A percentile compares a stretch with the other conserved stretches of the same genome.
phyloP scores from a whole-genome alignment of 2,329 filamentous ascomycete species.

The Talaromyces rugulosus region DNA sequence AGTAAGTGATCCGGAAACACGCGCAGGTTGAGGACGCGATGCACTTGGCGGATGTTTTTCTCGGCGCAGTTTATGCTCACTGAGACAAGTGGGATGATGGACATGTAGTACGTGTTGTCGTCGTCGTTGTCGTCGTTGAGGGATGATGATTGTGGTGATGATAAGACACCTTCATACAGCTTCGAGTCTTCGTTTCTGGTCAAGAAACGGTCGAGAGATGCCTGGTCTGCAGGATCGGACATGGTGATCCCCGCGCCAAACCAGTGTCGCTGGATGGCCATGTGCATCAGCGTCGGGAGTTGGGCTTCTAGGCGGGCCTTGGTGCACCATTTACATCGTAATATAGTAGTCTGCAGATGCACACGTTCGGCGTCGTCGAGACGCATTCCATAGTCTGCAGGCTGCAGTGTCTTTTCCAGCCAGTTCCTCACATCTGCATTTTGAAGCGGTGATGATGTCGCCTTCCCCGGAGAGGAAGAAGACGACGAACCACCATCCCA shows the following conservation, averaged over 20 bases:
- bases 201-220: not conserved
- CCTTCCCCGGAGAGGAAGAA: not conserved
- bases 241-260: slow-evolving; percentile 22
- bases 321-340: slow-evolving; percentile 39
- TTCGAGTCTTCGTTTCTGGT: slow-evolving; percentile 12
- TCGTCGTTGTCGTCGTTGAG: not conserved
- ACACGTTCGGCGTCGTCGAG: slow-evolving; percentile 24
- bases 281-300: slow-evolving; percentile 30
- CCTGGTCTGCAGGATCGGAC: slow-evolving; percentile 3
- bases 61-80: slow-evolving; percentile 18
- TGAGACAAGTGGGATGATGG: slow-evolving; percentile 17
- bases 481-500: slow-evolving; percentile 26
- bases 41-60: slow-evolving; percentile 3
- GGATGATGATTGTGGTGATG: not conserved
- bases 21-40: slow-evolving; percentile 19
- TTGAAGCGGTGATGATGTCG: not conserved
- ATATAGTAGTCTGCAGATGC: slow-evolving; percentile 31
- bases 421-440: slow-evolving; percentile 1
- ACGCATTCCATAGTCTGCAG: slow-evolving; percentile 27
- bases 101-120: slow-evolving; percentile 17
- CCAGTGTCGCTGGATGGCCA: slow-evolving; percentile 33
- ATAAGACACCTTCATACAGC: not conserved
- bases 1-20: slow-evolving; percentile 28
- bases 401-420: slow-evolving; percentile 21
- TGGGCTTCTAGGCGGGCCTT: slow-evolving; percentile 27